Evolutionary conservation across 345 rosid genomes (phyloP).

Genomic region (Physaria fendleri): DNA sequence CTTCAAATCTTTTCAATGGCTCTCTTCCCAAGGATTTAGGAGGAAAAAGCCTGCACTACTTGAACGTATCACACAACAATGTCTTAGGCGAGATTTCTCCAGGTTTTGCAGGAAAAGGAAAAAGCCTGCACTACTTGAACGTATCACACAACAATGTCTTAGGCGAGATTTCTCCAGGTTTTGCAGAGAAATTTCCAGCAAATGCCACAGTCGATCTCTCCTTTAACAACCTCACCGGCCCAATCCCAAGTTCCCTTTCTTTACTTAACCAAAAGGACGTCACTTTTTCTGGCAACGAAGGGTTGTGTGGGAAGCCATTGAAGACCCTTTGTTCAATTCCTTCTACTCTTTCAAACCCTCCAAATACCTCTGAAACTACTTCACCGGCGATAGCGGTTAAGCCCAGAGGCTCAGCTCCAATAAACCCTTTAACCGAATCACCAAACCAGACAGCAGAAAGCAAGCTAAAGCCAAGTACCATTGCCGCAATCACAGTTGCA

Average conservation of each 20-base stretch:
- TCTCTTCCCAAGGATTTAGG: constrained; percentile 56
- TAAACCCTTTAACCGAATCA: constrained; percentile 19
- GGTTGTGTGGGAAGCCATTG: constrained; percentile 80
- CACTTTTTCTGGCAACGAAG: constrained; percentile 53
- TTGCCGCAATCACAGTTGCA: constrained; percentile 56
- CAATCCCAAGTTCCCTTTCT: constrained; percentile 55
- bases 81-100: constrained; percentile 54
- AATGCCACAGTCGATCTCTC: constrained; percentile 68
- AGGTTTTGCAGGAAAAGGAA: too few relatives aligned
- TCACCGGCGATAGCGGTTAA: constrained; percentile 93
- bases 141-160: constrained; percentile 68
- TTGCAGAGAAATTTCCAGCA: constrained; percentile 47
- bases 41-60: constrained; percentile 47
- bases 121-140: constrained; percentile 49
- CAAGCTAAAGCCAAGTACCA: constrained; percentile 62
- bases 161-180: constrained; percentile 49
- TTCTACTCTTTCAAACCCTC: constrained; percentile 68
- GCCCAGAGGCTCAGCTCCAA: constrained; percentile 49
- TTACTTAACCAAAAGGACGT: constrained; percentile 51
- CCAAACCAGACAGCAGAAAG: constrained; percentile 19
- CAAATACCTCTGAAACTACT: constrained; percentile 43
- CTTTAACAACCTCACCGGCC: constrained; percentile 78
- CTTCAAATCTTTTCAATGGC: constrained; percentile 70
- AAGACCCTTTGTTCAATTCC: constrained; percentile 70
- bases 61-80: constrained; percentile 73